Percentiles rank a stretch among this genome's conserved stretches.
These are phyloP conservation scores for Blastocystis sp. DNA, from an alignment of 352 stramenopile genomes.

Conservation along the genomic window DNA sequence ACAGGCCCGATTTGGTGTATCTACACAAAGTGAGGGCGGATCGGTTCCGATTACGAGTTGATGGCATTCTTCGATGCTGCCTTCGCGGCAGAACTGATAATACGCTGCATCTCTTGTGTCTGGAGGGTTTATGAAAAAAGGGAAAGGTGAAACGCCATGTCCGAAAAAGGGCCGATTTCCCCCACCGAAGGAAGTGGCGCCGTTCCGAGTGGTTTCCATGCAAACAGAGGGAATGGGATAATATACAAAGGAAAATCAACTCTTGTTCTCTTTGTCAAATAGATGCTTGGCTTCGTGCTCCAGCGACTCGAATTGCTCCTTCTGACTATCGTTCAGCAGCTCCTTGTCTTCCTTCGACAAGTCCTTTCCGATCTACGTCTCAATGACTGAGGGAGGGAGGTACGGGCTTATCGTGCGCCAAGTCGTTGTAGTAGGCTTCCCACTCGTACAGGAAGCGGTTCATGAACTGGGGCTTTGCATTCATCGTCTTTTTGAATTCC, in stretches of 20 bases:
- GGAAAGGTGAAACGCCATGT: background rate
- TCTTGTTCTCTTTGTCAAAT: slow-evolving; percentile 61
- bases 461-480: slow-evolving; percentile 66
- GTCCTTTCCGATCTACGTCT: slow-evolving; percentile 39
- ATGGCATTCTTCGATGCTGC: slow-evolving; percentile 60
- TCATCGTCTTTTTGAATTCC: slow-evolving; percentile 64
- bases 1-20: slow-evolving; percentile 45
- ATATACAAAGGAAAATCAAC: background rate
- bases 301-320: slow-evolving; percentile 38
- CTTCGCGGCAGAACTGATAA: slow-evolving; percentile 58
- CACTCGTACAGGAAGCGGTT: slow-evolving; percentile 57
- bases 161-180: background rate
- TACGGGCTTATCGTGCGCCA: slow-evolving; percentile 27
- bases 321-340: slow-evolving; percentile 50
- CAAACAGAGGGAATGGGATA: background rate
- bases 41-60: background rate
- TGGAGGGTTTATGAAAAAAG: slow-evolving; percentile 24
- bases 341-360: slow-evolving; percentile 62
- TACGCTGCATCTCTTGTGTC: slow-evolving; percentile 48
- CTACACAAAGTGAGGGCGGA: background rate
- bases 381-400: background rate
- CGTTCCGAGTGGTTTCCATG: background rate
- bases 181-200: background rate
- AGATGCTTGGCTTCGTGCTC: slow-evolving; percentile 65
- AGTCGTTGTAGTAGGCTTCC: slow-evolving; percentile 63